These are phyloP conservation scores for Danielia reshetovae DNA, from an alignment of 805 yeast species.

Conservation along the genomic window DNA sequence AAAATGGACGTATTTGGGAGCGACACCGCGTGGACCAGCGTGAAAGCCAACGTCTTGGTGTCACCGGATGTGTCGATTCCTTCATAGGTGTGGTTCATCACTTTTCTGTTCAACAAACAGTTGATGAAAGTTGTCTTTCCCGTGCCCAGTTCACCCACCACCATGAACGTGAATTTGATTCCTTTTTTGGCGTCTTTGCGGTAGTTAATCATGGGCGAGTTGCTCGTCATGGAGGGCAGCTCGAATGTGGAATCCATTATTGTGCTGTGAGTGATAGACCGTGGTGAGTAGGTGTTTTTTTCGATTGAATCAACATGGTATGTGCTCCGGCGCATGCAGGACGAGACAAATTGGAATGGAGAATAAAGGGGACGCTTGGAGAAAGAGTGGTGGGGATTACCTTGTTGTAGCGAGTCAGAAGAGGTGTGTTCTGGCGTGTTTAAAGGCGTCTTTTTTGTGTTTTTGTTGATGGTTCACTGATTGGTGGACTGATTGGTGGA, in stretches of 20 bases:
- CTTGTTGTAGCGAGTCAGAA: no score
- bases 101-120: slow-evolving; percentile 57
- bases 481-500: no score
- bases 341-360: no score
- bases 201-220: slow-evolving; percentile 46
- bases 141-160: slow-evolving; percentile 69
- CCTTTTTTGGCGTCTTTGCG: slow-evolving; percentile 71
- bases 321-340: no score
- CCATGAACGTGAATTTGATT: slow-evolving; percentile 67
- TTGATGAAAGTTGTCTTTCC: slow-evolving; percentile 78
- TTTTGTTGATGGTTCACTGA: no score
- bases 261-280: neutral
- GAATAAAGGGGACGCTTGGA: no score
- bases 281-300: neutral
- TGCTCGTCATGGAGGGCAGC: slow-evolving; percentile 23
- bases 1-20: slow-evolving; percentile 52
- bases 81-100: slow-evolving; percentile 58
- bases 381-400: no score
- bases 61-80: slow-evolving; percentile 23
- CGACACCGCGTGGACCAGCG: slow-evolving; percentile 53
- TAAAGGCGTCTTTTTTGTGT: no score
- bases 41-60: slow-evolving; percentile 53
- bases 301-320: slow-evolving; percentile 3
- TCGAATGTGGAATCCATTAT: slow-evolving; percentile 21
- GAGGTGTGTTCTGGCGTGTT: no score